Conservation (phyloP, 2,329 filamentous ascomycete genomes). For the Exophiala alcalophila region DNA sequence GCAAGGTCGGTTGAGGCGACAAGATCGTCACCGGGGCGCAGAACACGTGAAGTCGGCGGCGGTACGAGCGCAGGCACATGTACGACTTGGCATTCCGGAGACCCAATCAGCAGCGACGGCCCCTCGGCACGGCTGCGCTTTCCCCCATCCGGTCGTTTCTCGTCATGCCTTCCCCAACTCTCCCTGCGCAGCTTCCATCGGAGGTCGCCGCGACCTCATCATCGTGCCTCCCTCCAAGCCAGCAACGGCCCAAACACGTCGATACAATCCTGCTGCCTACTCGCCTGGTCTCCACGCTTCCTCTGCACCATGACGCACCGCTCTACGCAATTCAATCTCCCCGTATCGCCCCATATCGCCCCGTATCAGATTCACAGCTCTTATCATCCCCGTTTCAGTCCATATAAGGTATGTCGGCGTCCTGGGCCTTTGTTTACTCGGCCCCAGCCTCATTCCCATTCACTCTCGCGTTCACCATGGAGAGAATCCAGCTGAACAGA, state of each 20-base stretch:
- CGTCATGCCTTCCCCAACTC: conserved; percentile 2
- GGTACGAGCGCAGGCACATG: not conserved
- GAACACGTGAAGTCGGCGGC: not conserved
- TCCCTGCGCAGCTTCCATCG: conserved; percentile 13
- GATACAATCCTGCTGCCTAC: conserved; percentile 22
- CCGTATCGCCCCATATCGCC: conserved; percentile 4
- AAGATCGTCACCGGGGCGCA: not conserved
- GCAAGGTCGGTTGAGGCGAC: not conserved
- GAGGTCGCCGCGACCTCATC: conserved; percentile 22
- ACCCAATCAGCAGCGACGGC: not conserved
- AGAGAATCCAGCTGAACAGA: conserved; percentile 15
- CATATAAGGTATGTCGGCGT: conserved; percentile 20
- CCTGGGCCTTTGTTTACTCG: not conserved
- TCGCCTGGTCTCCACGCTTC: conserved; percentile 5
- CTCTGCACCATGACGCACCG: conserved; percentile 20
- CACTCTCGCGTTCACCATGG: conserved; percentile 6
- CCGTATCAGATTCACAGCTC: no score
- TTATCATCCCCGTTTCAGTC: conserved; percentile 5
- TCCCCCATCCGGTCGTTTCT: conserved; percentile 7
- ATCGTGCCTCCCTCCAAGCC: no score
- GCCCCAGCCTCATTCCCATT: not conserved
- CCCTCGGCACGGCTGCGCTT: conserved; percentile 18
- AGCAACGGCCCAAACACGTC: no score
- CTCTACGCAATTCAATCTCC: conserved; percentile 6
- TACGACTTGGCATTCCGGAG: not conserved